Conservation (phyloP, 2,329 filamentous ascomycete genomes). For the Pseudocercospora pini-densiflorae region DNA sequence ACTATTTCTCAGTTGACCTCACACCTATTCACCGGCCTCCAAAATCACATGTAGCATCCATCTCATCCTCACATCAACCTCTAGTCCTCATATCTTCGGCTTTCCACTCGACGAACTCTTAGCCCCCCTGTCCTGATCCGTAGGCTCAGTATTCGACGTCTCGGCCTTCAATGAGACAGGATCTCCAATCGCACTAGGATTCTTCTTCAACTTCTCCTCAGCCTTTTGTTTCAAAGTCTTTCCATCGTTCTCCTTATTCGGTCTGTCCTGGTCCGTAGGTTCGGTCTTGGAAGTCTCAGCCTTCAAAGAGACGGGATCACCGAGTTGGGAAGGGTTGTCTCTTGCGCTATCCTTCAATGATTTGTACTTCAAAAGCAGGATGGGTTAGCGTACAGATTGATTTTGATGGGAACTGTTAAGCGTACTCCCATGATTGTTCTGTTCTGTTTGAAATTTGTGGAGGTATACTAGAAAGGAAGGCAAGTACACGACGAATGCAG, state of each 20-base stretch:
- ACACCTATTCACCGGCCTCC: neutral
- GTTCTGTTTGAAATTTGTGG: neutral
- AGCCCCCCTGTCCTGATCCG: slow-evolving; percentile 40
- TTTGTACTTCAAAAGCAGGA: slow-evolving; percentile 21
- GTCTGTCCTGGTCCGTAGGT: neutral
- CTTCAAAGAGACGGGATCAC: slow-evolving; percentile 43
- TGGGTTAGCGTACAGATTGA: neutral
- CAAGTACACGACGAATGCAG: no score
- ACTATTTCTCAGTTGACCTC: neutral
- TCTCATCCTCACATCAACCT: neutral
- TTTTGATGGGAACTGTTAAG: neutral
- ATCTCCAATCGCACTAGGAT: slow-evolving; percentile 42
- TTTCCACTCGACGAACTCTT: slow-evolving; percentile 33
- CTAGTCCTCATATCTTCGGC: slow-evolving; percentile 37
- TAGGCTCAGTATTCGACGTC: slow-evolving; percentile 40
- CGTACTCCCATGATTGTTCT: slow-evolving; percentile 1
- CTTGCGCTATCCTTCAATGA: slow-evolving; percentile 32
- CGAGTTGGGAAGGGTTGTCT: slow-evolving; percentile 38
- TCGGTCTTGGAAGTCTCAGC: slow-evolving; percentile 41
- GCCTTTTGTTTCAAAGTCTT: slow-evolving; percentile 33
- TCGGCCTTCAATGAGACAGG: slow-evolving; percentile 44
- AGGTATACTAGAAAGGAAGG: no score
- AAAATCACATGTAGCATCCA: neutral
- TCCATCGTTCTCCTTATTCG: neutral
- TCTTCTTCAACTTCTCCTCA: slow-evolving; percentile 36